Conservation (phyloP, 805 yeast genomes). For the Kodamaea nitidulidarum region DNA sequence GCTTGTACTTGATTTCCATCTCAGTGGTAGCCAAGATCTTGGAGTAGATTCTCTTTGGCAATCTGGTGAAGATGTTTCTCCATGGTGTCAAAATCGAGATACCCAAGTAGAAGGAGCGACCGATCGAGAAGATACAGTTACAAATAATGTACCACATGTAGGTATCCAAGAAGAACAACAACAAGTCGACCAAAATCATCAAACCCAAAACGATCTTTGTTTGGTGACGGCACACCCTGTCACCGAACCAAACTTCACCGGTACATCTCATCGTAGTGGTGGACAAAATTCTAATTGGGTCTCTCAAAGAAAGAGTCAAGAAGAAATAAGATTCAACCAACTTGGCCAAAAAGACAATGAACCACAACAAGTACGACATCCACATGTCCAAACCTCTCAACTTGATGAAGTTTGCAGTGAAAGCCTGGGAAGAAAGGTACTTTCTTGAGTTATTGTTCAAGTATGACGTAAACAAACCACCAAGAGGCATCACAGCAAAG, state of each 20-base stretch:
- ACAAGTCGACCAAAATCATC: constrained; percentile 88
- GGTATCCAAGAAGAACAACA: constrained; percentile 97
- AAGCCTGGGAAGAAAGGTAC: constrained; percentile 90
- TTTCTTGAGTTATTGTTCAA: constrained; percentile 82
- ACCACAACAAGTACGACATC: constrained; percentile 93
- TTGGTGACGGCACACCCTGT: constrained; percentile 74
- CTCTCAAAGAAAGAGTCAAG: constrained; percentile 83
- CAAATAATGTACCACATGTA: constrained; percentile 97
- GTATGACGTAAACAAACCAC: constrained; percentile 92
- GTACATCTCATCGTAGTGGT: constrained; percentile 86
- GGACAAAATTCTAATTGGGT: constrained; percentile 88
- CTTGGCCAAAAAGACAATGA: constrained; percentile 83
- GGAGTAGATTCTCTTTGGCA: constrained; percentile 98
- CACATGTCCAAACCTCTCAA: constrained; percentile 89
- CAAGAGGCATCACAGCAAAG: constrained; percentile 93
- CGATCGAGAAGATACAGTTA: constrained; percentile 93
- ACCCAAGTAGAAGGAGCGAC: constrained; percentile 98
- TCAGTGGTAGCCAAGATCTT: constrained; percentile 97
- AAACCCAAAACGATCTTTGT: constrained; percentile 85
- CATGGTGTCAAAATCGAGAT: constrained; percentile 98
- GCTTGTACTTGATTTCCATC: constrained; percentile 98
- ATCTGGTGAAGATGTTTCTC: constrained; percentile 97
- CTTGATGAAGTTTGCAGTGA: constrained; percentile 85
- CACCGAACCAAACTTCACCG: constrained; percentile 91
- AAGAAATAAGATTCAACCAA: constrained; percentile 88